A percentile compares a stretch with the other conserved stretches of the same genome.
These are phyloP conservation scores for Dictyophora rubrovolvata DNA, from an alignment of 768 basidiomycete genomes.

Conservation along the genomic window DNA sequence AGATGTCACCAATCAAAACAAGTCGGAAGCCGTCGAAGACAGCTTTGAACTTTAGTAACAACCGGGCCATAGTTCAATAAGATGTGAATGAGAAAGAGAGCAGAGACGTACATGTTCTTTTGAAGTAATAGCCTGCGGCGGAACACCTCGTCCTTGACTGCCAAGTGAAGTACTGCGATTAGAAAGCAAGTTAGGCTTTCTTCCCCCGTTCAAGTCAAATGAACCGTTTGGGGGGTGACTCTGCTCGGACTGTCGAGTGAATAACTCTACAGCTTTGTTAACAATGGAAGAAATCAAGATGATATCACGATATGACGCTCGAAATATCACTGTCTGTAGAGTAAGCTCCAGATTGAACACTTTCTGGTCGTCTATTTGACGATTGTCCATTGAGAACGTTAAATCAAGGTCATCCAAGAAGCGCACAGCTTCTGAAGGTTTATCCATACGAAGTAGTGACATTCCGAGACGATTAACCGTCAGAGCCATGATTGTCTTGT, in stretches of 20 bases:
- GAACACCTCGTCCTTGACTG: slow-evolving; percentile 14
- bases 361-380: slow-evolving; percentile 57
- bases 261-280: slow-evolving; percentile 80
- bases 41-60: slow-evolving; percentile 56
- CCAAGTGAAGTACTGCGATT: background rate
- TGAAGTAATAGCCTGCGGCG: slow-evolving; percentile 41
- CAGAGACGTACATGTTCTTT: slow-evolving; percentile 62
- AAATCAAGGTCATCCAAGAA: slow-evolving; percentile 91
- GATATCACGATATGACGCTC: slow-evolving; percentile 94
- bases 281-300: slow-evolving; percentile 77
- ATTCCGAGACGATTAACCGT: slow-evolving; percentile 79
- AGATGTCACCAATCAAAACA: slow-evolving; percentile 86
- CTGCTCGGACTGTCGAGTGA: slow-evolving; percentile 30
- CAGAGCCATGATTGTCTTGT: slow-evolving; percentile 69
- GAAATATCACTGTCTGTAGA: slow-evolving; percentile 75
- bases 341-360: slow-evolving; percentile 78
- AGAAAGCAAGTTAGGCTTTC: background rate
- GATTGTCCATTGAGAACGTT: slow-evolving; percentile 78
- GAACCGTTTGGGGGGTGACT: background rate
- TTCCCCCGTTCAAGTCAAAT: slow-evolving; percentile 22
- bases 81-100: slow-evolving; percentile 7
- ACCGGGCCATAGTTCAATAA: background rate
- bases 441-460: slow-evolving; percentile 87
- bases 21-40: slow-evolving; percentile 88
- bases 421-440: slow-evolving; percentile 68